Evolutionary conservation across 1,284 basidiomycete genomes (phyloP), one percentile per base, ranked within the genome.

Genomic region (Phlebopus sp.): DNA sequence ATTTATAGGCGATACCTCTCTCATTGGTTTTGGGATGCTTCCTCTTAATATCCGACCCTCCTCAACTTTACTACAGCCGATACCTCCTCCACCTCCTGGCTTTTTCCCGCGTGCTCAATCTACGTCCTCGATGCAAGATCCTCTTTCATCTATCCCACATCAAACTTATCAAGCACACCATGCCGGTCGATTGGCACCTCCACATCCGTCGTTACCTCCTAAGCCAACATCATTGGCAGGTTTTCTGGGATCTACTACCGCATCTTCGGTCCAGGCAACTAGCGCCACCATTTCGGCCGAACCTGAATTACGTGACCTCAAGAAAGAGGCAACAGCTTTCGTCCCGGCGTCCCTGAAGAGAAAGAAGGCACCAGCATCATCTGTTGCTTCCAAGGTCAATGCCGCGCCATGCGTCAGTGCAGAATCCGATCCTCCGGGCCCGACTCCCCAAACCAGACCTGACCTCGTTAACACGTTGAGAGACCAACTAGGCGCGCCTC

Each of bases 251-350:
- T 50, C 64, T 46, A 55, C 62, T 56, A 67, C 75, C 10, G 85
- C 86, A 0, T 84, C 82, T 32, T 53, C 54, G 19, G 19, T 39
- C 21, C 60, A 46, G 8, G 57, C 63, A 47, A 54, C 65, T 51
- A 68, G 76, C 6, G 90, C 90, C 1, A 87, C 81, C 1, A 82
- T 96, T 46, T 84, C 80, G 14, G 92, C 92, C 1, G 91, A 75
- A 41, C 92, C 94, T 1, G 77, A 92, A 60, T 68, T 97, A 38
- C 86, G 93, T 18, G 90, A 97, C 65, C 75, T 97, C 55, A 92
- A 92, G 71, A 93, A 92, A 66, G 93, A 97, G 64, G 84, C 87
- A 7, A 94, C 91, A 0, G 81, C 89, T 0, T 97, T 97, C 59
- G 82, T 96, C 1, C 93, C 93, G 5, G 63, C 78, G 5, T 69